These are phyloP conservation scores for Eucalyptus globulus DNA, from an alignment of 345 rosid species.

Conservation along the genomic window DNA sequence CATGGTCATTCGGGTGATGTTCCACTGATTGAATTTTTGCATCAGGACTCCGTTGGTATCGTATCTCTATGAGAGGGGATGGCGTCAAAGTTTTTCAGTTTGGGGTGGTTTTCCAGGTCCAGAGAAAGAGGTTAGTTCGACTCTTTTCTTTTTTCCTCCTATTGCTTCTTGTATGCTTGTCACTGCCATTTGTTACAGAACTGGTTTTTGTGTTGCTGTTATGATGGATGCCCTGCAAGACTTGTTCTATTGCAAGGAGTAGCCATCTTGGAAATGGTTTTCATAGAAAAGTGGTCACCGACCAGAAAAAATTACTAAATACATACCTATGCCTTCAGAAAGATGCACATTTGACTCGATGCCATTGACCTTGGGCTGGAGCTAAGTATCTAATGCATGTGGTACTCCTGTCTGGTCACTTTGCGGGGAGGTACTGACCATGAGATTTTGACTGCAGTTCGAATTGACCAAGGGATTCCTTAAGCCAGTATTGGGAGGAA, in stretches of 20 bases:
- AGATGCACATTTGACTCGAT: not conserved
- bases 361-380: not conserved
- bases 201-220: not conserved
- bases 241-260: not conserved
- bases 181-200: not conserved
- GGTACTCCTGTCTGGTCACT: not conserved
- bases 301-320: not conserved
- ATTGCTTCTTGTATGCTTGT: not conserved
- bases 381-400: not conserved
- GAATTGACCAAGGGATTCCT: constrained; percentile 67
- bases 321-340: not conserved
- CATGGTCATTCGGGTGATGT: not conserved
- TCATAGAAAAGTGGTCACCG: not conserved
- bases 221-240: not conserved
- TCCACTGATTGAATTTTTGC: not conserved
- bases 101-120: constrained; percentile 87
- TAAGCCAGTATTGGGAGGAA: constrained; percentile 72
- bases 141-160: not conserved
- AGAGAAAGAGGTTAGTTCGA: constrained; percentile 57
- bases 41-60: constrained; percentile 53
- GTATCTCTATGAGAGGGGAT: constrained; percentile 79
- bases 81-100: constrained; percentile 66
- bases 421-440: not conserved
- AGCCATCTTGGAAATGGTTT: not conserved
- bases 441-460: constrained; percentile 29